A percentile compares a stretch with the other conserved stretches of the same genome.
Conservation (phyloP, 805 yeast species). For the Ogataea pilisensis region DNA sequence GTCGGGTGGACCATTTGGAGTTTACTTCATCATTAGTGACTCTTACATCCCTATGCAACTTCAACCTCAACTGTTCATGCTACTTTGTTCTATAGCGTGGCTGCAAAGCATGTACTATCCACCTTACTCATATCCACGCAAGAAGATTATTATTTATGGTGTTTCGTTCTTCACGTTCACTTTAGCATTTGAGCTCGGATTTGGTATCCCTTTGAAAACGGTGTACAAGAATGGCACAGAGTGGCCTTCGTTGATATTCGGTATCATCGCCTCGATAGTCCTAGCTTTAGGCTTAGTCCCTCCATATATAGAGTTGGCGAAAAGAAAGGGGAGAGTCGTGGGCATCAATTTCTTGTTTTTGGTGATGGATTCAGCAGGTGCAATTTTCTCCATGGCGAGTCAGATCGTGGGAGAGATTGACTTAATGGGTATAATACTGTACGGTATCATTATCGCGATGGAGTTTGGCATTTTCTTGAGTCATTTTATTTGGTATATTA, state of each 20-base stretch:
- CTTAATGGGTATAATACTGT: slow-evolving; percentile 71
- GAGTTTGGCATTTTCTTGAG: slow-evolving; percentile 75
- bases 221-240: slow-evolving; percentile 37
- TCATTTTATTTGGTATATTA: slow-evolving; percentile 66
- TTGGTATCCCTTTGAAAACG: slow-evolving; percentile 65
- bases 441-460: slow-evolving; percentile 66
- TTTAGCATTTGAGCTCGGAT: slow-evolving; percentile 64
- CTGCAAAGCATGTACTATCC: slow-evolving; percentile 67
- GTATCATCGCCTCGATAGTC: slow-evolving; percentile 72
- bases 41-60: slow-evolving; percentile 75
- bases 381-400: slow-evolving; percentile 64
- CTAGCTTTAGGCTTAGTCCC: slow-evolving; percentile 80
- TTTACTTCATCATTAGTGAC: slow-evolving; percentile 70
- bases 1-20: slow-evolving; percentile 76
- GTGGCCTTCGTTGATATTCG: slow-evolving; percentile 82
- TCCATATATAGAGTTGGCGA: slow-evolving; percentile 80
- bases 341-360: slow-evolving; percentile 86
- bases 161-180: slow-evolving; percentile 38
- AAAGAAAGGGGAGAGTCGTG: slow-evolving; percentile 77
- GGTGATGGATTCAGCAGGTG: slow-evolving; percentile 74
- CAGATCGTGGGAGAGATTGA: slow-evolving; percentile 61
- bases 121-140: slow-evolving; percentile 43
- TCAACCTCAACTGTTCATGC: slow-evolving; percentile 82
- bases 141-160: slow-evolving; percentile 35
- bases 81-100: slow-evolving; percentile 65